Conservation (phyloP, 495 filamentous ascomycete genomes). For the Chaetomium tenue region DNA sequence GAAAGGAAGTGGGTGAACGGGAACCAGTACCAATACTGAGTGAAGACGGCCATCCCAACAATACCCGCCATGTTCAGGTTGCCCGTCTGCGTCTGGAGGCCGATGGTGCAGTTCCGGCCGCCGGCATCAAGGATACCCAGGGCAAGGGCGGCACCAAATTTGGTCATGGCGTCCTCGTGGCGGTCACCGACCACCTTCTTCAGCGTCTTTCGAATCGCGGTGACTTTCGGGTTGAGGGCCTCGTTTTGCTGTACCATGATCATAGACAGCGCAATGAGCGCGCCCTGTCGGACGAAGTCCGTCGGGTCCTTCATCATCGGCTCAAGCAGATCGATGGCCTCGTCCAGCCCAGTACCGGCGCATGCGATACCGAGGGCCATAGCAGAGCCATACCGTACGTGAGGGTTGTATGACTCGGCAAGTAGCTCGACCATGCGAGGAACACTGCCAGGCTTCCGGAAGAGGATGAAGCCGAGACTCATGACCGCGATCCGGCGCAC, state of each 20-base stretch:
- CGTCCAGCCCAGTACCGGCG: slow-evolving; percentile 92
- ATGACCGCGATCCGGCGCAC: slow-evolving; percentile 96
- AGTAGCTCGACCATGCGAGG: slow-evolving; percentile 99
- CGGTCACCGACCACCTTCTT: slow-evolving; percentile 90
- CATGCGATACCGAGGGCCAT: slow-evolving; percentile 99
- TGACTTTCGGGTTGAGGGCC: slow-evolving; percentile 88
- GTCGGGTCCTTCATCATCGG: slow-evolving; percentile 99
- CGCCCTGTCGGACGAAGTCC: slow-evolving; percentile 97
- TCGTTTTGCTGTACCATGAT: slow-evolving; percentile 98
- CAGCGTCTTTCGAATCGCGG: slow-evolving; percentile 75
- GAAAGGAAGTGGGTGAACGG: slow-evolving; percentile 97
- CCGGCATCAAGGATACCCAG: slow-evolving; percentile 98
- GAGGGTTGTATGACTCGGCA: slow-evolving; percentile 97
- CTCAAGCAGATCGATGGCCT: slow-evolving; percentile 94
- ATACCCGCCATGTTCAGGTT: slow-evolving; percentile 98
- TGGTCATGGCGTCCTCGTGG: slow-evolving; percentile 99
- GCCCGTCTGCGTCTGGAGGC: slow-evolving; percentile 93
- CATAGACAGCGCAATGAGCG: slow-evolving; percentile 93
- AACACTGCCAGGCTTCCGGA: slow-evolving; percentile 95
- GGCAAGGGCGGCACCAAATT: slow-evolving; percentile 91
- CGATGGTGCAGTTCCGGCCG: slow-evolving; percentile 97
- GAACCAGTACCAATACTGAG: slow-evolving; percentile 99
- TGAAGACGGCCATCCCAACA: slow-evolving; percentile 96
- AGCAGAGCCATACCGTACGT: slow-evolving; percentile 95
- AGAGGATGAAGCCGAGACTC: slow-evolving; percentile 97